phyloP scores from a whole-genome alignment of 331 rosid species.

The Telfairia occidentalis region DNA sequence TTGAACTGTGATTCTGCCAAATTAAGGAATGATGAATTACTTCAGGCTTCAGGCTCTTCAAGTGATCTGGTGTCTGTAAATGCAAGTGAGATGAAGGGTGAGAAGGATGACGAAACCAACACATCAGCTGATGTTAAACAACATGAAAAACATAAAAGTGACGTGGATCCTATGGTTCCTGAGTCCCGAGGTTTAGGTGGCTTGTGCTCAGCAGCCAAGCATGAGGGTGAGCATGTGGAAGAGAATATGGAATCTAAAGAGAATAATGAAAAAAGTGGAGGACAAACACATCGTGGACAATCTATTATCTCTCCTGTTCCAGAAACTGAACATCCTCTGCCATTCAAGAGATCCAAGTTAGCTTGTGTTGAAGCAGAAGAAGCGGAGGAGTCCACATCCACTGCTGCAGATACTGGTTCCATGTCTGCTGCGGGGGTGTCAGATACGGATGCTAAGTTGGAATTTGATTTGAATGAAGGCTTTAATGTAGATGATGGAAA shows the following conservation, averaged over 20 bases:
- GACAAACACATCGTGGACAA: conserved; percentile 18
- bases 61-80: conserved; percentile 19
- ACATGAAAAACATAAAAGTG: conserved; percentile 19
- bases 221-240: conserved; percentile 18
- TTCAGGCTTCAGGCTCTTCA: conserved; percentile 24
- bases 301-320: conserved; percentile 22
- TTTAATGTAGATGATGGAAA: conserved; percentile 55
- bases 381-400: conserved; percentile 31
- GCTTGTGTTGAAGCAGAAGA: conserved; percentile 31
- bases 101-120: conserved; percentile 18
- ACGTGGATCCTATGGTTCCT: conserved; percentile 3
- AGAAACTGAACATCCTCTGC: conserved; percentile 30
- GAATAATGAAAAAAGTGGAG: conserved; percentile 22
- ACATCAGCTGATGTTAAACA: conserved; percentile 14
- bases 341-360: conserved; percentile 23
- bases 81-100: conserved; percentile 27
- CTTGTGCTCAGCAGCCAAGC: conserved; percentile 14
- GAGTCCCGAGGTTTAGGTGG: conserved; percentile 22
- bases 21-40: conserved; percentile 22
- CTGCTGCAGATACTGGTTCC: conserved; percentile 27
- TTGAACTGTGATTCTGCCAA: conserved; percentile 27
- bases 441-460: conserved; percentile 39
- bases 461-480: conserved; percentile 88
- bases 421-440: conserved; percentile 22
- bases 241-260: conserved; percentile 28